Base-by-base conservation (phyloP, 257 asterid species). In the Gardenia jasminoides region DNA sequence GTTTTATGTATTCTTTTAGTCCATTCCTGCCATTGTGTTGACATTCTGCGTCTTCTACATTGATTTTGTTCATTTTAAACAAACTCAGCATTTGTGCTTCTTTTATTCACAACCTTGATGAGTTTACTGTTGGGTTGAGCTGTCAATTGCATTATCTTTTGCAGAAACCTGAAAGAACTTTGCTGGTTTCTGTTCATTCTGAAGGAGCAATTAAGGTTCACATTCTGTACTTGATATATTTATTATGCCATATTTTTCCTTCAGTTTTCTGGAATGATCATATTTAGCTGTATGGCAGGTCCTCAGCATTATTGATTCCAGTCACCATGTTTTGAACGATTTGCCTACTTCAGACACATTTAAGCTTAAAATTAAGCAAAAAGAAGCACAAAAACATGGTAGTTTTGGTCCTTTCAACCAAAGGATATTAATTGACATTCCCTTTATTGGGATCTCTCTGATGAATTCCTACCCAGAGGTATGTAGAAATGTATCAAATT, bases 201-300 rank as follows among this genome's bases (percentile, higher is more conserved):
- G 99, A 95, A 89, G 98, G 99, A 82, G 97, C 96, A 80, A 90
- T 87, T 69, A 95, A 95, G 97, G 99, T 95, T 76, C 72, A 82
- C 33, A 31, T 61, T n/a, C 80, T 12, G 20, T 48, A 68, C 77
- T 78, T 76, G 76, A 50, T 67, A 33, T 70, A 75, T 67, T 75
- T 56, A 78, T 75, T 56, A 78, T 61, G 68, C 58, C 70, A 56
- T 77, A 31, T 10, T 24, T 74, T 26, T 74, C 30, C 64, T 78
- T 50, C 30, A 10, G 59, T 84, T 71, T 69, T 65, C 54, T 81
- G 82, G n/a, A 79, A 72, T 85, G 82, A 69, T 79, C 56, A 54
- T 76, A 76, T 79, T 39, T 70, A 46, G 62, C 59, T 77, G 48
- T 73, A 33, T 56, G 86, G 79, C 93, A 95, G 98, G 98, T 93